Base-by-base conservation (phyloP, 2,329 filamentous ascomycete genomes). In the Pleomassaria siparia region DNA sequence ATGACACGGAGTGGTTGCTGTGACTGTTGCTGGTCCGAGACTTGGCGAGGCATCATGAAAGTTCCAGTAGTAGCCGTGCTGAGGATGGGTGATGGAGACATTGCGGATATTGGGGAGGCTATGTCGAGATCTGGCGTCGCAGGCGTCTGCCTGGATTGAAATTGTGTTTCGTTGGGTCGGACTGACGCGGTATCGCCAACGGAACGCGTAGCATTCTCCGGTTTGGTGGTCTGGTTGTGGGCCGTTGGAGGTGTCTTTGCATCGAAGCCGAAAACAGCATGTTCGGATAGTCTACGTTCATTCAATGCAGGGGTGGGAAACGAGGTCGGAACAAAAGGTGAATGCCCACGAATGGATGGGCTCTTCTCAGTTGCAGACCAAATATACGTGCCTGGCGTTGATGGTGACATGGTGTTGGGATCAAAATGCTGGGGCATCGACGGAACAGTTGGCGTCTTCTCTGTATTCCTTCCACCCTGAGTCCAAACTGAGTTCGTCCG, bases 401-500 rank as follows among this genome's bases (percentile, higher is more conserved):
- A 46, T 22, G 56, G 47, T 6, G 52, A 49, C 10, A 46, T 47
- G 43, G 28, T 47, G 29, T 26, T 56, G 10, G 37, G 30, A 18
- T 52, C 60, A 43, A 60, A 65, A 26, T 54, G 58, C 12, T 60
- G 53, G 36, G 67, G 67, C n/a, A 71, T 46, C 28, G 53, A 58
- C 11, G 70, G 70, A 18, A 72, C 59, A 18, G 62, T 60, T 20
- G 69, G 69, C n/a, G 62, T 67, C 25, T 46, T 57, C 7, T 62
- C 56, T 0, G 30, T 53, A 10, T 56, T 52, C 5, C 50, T 54
- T 7, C 55, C 62, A 21, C 50, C 56, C 42, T 63, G 58, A 4
- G 63, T 64, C 60, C 67, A 73, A 43, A 69, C 62, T 42, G 64
- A 59, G 47, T 69, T 60, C 58, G 65, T 55, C 39, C 70, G 54